Conservation (phyloP, 1,284 basidiomycete genomes). For the Ganoderma meredithae region DNA sequence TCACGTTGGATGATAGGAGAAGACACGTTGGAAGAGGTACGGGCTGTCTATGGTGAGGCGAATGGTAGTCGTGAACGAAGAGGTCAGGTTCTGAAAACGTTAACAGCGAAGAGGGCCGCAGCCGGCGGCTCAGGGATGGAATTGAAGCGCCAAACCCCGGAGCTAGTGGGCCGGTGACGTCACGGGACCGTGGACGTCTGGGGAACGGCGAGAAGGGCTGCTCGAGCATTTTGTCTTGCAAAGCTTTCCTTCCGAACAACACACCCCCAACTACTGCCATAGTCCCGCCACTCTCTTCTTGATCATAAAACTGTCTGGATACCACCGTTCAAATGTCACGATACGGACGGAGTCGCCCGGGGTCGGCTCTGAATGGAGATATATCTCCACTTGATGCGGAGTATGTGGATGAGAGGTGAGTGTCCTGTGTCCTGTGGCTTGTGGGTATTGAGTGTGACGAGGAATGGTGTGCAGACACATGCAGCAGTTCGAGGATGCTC, state of each 20-base stretch:
- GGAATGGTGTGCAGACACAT: slow-evolving; percentile 61
- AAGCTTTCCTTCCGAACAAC: neutral
- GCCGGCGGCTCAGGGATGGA: neutral
- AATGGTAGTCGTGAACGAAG: neutral
- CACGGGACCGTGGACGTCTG: slow-evolving; percentile 24
- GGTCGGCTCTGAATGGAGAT: slow-evolving; percentile 9
- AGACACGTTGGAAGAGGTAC: neutral
- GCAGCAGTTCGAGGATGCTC: slow-evolving; percentile 71
- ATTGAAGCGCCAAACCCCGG: neutral
- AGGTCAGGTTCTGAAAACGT: neutral
- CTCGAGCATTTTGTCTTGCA: neutral
- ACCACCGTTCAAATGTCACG: slow-evolving; percentile 17
- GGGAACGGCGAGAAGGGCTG: neutral
- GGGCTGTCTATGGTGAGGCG: neutral
- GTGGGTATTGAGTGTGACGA: neutral
- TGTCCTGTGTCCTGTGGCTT: neutral
- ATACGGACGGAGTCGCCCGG: slow-evolving; percentile 6
- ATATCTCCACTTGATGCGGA: slow-evolving; percentile 48
- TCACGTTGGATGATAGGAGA: neutral
- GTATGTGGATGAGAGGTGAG: slow-evolving; percentile 79
- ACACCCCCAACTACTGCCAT: slow-evolving; percentile 18
- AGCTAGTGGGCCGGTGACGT: slow-evolving; percentile 22
- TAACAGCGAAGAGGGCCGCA: no score
- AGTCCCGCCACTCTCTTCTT: slow-evolving; percentile 18
- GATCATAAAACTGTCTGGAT: slow-evolving; percentile 11